Conservation (phyloP, 352 stramenopile genomes). For the Phytophthora europaea region DNA sequence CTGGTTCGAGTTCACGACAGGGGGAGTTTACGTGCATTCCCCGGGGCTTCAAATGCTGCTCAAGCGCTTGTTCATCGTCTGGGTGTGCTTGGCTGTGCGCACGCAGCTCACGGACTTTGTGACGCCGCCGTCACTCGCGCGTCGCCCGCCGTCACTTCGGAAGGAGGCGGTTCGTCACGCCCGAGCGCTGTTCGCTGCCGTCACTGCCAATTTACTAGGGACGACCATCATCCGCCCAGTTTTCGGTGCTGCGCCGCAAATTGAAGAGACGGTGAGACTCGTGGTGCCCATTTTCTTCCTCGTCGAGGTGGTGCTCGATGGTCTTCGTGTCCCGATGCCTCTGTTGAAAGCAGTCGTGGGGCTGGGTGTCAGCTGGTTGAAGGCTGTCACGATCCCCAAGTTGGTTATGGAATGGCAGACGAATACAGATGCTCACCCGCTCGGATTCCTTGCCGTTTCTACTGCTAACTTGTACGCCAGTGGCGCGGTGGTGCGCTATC, state of each 20-base stretch:
- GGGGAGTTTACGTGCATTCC: slow-evolving; percentile 56
- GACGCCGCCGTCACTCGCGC: slow-evolving; percentile 35
- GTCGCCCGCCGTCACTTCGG: slow-evolving; percentile 47
- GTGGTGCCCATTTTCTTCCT: slow-evolving; percentile 69
- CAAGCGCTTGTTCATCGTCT: slow-evolving; percentile 70
- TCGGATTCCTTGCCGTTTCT: slow-evolving; percentile 69
- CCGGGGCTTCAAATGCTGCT: slow-evolving; percentile 52
- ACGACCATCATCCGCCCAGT: slow-evolving; percentile 72
- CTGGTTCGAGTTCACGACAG: slow-evolving; percentile 66
- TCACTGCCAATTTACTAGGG: slow-evolving; percentile 72
- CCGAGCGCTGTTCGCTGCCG: slow-evolving; percentile 60
- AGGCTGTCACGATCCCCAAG: slow-evolving; percentile 75
- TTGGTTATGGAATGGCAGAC: slow-evolving; percentile 70
- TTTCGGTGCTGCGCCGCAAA: slow-evolving; percentile 62
- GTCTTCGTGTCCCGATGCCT: slow-evolving; percentile 50
- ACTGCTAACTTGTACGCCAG: slow-evolving; percentile 82
- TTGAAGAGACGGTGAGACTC: slow-evolving; percentile 67
- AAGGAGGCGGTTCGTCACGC: slow-evolving; percentile 41
- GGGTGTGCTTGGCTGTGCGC: slow-evolving; percentile 63
- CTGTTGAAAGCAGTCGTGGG: slow-evolving; percentile 63
- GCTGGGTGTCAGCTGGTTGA: slow-evolving; percentile 78
- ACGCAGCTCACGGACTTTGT: slow-evolving; percentile 60
- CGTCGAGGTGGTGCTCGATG: slow-evolving; percentile 52
- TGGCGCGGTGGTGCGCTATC: slow-evolving; percentile 61
- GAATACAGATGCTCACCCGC: slow-evolving; percentile 55